phyloP scores from a whole-genome alignment of 2,329 filamentous ascomycete genomes.

The Ilyonectria robusta region DNA sequence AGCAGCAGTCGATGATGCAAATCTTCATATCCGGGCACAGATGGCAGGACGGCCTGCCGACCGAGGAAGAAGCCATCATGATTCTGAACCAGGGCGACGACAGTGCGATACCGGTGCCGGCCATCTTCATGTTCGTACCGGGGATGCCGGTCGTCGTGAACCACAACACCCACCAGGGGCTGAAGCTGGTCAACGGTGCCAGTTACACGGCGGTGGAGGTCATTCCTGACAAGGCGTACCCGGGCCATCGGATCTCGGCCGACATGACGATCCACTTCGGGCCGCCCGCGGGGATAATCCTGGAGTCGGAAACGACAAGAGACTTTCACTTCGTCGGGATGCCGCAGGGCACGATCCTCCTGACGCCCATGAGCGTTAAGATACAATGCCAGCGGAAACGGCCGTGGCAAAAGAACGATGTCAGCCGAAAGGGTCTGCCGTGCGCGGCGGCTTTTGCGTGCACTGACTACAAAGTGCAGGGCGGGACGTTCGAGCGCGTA shows the following conservation, averaged over 20 bases:
- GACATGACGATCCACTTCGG: too few species aligned
- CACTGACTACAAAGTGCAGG: neutral
- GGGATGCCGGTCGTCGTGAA: neutral
- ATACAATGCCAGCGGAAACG: constrained; percentile 1
- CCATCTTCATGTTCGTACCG: too few species aligned
- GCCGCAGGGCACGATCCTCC: neutral
- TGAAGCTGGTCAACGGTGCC: neutral
- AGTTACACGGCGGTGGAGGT: neutral
- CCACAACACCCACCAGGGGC: neutral
- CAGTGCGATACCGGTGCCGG: too few species aligned
- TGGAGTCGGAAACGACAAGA: neutral
- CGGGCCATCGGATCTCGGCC: neutral
- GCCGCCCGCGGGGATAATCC: neutral
- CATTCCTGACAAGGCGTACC: neutral
- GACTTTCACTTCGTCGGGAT: constrained; percentile 1
- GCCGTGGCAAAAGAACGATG: constrained; percentile 1
- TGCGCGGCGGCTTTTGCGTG: neutral
- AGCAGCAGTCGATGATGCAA: neutral
- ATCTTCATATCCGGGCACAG: neutral
- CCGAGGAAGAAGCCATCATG: neutral
- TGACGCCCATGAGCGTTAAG: neutral
- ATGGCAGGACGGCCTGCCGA: constrained; percentile 9
- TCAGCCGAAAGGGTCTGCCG: neutral
- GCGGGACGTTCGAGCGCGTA: neutral
- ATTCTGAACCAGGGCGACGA: too few species aligned